Conservation (phyloP, 208 protist genomes). For the Endotrypanum monterogeii region DNA sequence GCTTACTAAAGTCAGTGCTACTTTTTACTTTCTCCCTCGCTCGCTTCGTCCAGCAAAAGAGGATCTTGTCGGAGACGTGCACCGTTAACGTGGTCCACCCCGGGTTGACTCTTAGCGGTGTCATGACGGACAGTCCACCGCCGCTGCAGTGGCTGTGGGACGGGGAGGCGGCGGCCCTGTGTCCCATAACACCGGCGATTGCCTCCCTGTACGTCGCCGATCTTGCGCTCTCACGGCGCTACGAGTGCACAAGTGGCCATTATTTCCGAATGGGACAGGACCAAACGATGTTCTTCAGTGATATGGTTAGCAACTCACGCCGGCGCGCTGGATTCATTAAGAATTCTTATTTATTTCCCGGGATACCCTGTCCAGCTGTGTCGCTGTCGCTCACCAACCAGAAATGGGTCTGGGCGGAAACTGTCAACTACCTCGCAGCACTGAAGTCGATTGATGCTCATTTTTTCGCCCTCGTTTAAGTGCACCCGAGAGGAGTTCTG, state of each 20-base stretch:
- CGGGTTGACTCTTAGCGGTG: slow-evolving; percentile 44
- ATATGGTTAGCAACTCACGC: slow-evolving; percentile 24
- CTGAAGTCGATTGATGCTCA: slow-evolving; percentile 22
- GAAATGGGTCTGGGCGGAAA: slow-evolving; percentile 50
- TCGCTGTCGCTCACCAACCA: slow-evolving; percentile 44
- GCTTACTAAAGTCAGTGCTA: slow-evolving; percentile 70
- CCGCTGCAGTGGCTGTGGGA: slow-evolving; percentile 46
- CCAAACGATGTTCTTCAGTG: slow-evolving; percentile 38
- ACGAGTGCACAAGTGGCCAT: slow-evolving; percentile 60
- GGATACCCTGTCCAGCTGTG: slow-evolving; percentile 48
- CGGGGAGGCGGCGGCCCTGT: slow-evolving; percentile 37
- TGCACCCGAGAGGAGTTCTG: background rate
- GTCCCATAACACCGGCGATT: slow-evolving; percentile 62
- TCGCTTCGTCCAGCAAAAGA: slow-evolving; percentile 41
- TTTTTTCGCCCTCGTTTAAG: slow-evolving; percentile 23
- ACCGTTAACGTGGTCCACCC: slow-evolving; percentile 63
- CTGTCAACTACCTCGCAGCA: slow-evolving; percentile 45
- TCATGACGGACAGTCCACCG: slow-evolving; percentile 42
- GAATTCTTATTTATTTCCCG: slow-evolving; percentile 60
- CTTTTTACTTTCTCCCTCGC: slow-evolving; percentile 68
- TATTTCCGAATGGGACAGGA: slow-evolving; percentile 83
- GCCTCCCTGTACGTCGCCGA: slow-evolving; percentile 61
- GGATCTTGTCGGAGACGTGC: slow-evolving; percentile 42
- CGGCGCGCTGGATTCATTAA: slow-evolving; percentile 42
- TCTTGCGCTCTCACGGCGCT: slow-evolving; percentile 53